Evolutionary conservation across 2,329 filamentous ascomycete species (phyloP), one percentile per base, ranked within the genome.

Genomic region (Acephala macrosclerotiorum): DNA sequence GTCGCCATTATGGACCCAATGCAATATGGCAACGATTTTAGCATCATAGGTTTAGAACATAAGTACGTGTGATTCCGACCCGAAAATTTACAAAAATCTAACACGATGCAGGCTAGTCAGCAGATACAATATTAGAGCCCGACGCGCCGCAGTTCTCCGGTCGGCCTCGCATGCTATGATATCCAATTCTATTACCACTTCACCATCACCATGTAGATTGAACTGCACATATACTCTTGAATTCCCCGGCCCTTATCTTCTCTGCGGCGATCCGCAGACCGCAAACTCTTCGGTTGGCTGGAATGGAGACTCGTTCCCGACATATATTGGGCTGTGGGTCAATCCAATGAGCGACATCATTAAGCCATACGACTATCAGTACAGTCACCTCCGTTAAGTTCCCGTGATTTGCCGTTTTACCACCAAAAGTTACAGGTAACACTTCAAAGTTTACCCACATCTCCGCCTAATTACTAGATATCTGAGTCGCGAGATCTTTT

Each of bases 181-280:
- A 16, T n/a, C 25, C 33, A 36, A 36, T 11, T 12, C 20, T 18
- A 18, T 57, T 18, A 40, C 8, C 45, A 12, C 36, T 3, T 40
- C 55, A 1, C 40, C 35, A 6, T 60, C 62, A 14, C 62, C 56
- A 25, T 64, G 62, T 29, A 57, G 62, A 8, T 18, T 29, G 8
- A 64, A 64, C 22, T 64, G 62, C 40, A 40, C 62, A 1, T 64
- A 60, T 29, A 47, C 26, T 11, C 25, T 42, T 5, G 9, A 18
- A 5, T 60, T 64, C n/a, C 42, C 55, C n/a, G 35, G 33, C 16
- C 62, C 62, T 2, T 60, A 51, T 58, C 18, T 63, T 14, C 18
- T 58, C 16, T 63, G 40, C n/a, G 40, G n/a, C 40, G 9, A 8
- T 38, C 36, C 40, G 40, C 9, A 45, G 36, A 38, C 7, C 7